Base-by-base conservation (phyloP, 345 rosid species). In the Combretum micranthum region DNA sequence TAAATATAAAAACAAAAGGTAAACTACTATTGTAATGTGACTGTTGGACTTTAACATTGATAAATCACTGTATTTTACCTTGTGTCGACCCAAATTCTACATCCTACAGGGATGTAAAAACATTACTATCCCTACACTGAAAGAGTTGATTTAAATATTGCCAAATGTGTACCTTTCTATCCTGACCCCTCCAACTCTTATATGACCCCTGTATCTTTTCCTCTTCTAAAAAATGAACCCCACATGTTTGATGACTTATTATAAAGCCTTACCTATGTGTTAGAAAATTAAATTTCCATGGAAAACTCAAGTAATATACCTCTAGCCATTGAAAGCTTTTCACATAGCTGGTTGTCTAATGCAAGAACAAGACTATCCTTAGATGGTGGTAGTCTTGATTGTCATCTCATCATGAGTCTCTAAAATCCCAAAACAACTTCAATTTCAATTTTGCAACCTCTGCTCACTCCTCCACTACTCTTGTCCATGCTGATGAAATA, bases 321-420 rank as follows among this genome's bases (percentile, higher is more conserved):
- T 62, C 74, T 82, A 53, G 77, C 85, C 45, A 63, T 65, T 58
- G 88, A 83, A 32, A 83, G 88, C 51, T 83, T 83, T 61, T 83
- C 88, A 3, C 52, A 48, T 56, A 75, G 85, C 59, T 83, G 85
- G 85, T 64, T 83, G 62, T 59, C 79, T 46, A 70, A 64, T 21
- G 26, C 37, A 19, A 64, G 21, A 42, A 21, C 21, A 44, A 65
- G 42, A 48, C 48, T 71, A 44, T 63, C 77, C 55, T 54, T 66
- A 1, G 59, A 70, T 23, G 39, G 39, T 5, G 60, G 52, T 25
- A n/a, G n/a, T n/a, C 70, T 62, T 32, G 74, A 70, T 42, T 69
- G 53, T 4, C 10, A 32, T 32, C 39, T n/a, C n/a, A n/a, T n/a
- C n/a, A 32, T 32, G 42, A 18, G n/a, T 17, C 43, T 44, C 70